phyloP scores from a whole-genome alignment of 148 eudicot species.

The Chenopodium quinoa region DNA sequence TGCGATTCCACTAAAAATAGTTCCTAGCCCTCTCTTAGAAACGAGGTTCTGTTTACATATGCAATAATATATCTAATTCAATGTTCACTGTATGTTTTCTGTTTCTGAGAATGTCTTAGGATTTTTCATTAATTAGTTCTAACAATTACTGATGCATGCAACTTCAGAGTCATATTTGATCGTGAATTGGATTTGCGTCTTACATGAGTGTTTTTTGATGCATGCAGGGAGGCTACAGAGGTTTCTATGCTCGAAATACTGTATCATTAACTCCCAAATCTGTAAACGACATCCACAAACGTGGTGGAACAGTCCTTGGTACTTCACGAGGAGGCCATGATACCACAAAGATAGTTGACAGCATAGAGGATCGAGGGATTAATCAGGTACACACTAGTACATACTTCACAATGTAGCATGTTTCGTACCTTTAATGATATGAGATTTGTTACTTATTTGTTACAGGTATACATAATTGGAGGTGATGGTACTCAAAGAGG shows the following conservation, averaged over 20 bases:
- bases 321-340: constrained; percentile 94
- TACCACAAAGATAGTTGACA: constrained; percentile 84
- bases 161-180: background rate
- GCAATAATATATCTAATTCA: background rate
- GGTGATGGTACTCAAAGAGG: constrained; percentile 65
- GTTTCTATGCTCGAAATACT: constrained; percentile 86
- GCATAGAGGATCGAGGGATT: constrained; percentile 86
- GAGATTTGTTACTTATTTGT: constrained; percentile 1
- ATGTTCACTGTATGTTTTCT: background rate
- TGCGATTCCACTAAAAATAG: background rate
- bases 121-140: background rate
- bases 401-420: background rate
- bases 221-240: constrained; percentile 80
- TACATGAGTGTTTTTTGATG: background rate
- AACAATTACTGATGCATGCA: background rate
- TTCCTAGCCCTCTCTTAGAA: background rate
- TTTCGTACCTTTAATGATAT: background rate
- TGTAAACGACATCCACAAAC: constrained; percentile 86
- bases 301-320: constrained; percentile 89
- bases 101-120: background rate
- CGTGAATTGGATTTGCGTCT: background rate
- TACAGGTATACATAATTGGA: constrained; percentile 51
- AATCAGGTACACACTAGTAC: constrained; percentile 55
- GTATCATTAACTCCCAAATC: constrained; percentile 70
- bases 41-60: background rate